Evolutionary conservation across 345 rosid genomes (phyloP).

Genomic region (Arabis alpina): DNA sequence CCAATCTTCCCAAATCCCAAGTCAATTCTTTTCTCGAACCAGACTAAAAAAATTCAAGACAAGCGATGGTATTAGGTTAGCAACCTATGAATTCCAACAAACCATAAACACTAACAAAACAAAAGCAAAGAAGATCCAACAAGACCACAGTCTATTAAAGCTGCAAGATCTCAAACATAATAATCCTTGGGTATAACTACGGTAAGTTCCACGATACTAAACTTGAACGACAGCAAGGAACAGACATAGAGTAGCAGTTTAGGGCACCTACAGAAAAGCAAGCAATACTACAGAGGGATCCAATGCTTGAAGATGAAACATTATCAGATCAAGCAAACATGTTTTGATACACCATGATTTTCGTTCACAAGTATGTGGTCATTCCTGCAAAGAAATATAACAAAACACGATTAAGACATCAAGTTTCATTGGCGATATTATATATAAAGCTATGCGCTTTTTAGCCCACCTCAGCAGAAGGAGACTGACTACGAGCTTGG

Average conservation of each 20-base stretch:
- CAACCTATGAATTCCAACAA: conserved; percentile 30
- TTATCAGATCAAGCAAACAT: conserved; percentile 41
- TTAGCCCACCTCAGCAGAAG: conserved; percentile 51
- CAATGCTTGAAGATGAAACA: conserved; percentile 40
- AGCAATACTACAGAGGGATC: conserved; percentile 44
- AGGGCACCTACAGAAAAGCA: conserved; percentile 43
- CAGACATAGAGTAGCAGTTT: conserved; percentile 38
- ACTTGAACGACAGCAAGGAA: conserved; percentile 26
- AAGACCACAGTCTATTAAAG: conserved; percentile 12
- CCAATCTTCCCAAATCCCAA: conserved; percentile 63
- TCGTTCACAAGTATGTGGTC: conserved; percentile 34
- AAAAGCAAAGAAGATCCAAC: conserved; percentile 9
- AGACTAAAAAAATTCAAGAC: conserved; percentile 61
- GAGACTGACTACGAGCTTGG: conserved; percentile 54
- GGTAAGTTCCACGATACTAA: conserved; percentile 16
- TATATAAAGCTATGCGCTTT: not conserved
- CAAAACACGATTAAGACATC: conserved; percentile 31
- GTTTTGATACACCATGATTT: conserved; percentile 31
- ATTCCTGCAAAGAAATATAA: conserved; percentile 54
- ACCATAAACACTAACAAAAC: not conserved
- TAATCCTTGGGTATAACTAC: conserved; percentile 21
- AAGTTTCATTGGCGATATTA: not conserved
- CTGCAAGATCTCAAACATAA: not conserved
- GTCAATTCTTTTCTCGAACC: conserved; percentile 60
- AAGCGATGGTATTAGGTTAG: conserved; percentile 42